These are phyloP conservation scores for Posidonia australis DNA, from an alignment of 106 monocot species.

Conservation along the genomic window DNA sequence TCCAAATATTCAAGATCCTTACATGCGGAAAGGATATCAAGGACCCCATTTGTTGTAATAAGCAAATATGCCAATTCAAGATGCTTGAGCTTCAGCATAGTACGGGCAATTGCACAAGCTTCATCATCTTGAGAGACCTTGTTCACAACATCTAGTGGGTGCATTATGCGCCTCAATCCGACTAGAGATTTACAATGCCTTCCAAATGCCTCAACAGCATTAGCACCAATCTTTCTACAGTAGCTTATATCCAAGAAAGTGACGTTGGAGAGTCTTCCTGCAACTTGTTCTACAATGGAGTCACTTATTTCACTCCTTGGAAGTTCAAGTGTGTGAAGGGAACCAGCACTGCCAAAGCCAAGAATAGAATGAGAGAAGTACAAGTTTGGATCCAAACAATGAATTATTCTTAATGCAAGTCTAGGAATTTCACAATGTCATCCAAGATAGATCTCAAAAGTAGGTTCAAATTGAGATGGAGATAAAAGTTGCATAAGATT, in stretches of 20 bases:
- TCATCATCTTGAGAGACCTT: slow-evolving; percentile 76
- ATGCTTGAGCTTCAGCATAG: slow-evolving; percentile 69
- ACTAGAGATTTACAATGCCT: slow-evolving; percentile 52
- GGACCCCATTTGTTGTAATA: slow-evolving; percentile 42
- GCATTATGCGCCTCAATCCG: slow-evolving; percentile 56
- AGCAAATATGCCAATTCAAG: slow-evolving; percentile 68
- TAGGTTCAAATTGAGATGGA: no score
- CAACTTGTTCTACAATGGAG: slow-evolving; percentile 51
- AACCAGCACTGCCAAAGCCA: slow-evolving; percentile 44
- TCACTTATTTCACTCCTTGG: slow-evolving; percentile 79
- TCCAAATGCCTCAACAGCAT: slow-evolving; percentile 65
- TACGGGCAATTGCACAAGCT: slow-evolving; percentile 60
- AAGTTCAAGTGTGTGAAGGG: slow-evolving; percentile 56
- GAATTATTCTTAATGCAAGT: no score
- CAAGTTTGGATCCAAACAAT: no score
- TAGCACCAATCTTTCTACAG: slow-evolving; percentile 68
- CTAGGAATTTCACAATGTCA: no score
- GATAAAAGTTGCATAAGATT: background rate
- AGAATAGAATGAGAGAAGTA: slow-evolving; percentile 3
- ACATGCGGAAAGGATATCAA: slow-evolving; percentile 68
- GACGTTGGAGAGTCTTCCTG: slow-evolving; percentile 40
- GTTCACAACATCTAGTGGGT: slow-evolving; percentile 55
- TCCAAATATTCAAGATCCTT: slow-evolving; percentile 60
- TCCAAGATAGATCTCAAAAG: no score
- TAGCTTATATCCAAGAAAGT: slow-evolving; percentile 84